Evolutionary conservation across 129 eudicot species (phyloP).

Genomic region (Flaveria ramosissima): DNA sequence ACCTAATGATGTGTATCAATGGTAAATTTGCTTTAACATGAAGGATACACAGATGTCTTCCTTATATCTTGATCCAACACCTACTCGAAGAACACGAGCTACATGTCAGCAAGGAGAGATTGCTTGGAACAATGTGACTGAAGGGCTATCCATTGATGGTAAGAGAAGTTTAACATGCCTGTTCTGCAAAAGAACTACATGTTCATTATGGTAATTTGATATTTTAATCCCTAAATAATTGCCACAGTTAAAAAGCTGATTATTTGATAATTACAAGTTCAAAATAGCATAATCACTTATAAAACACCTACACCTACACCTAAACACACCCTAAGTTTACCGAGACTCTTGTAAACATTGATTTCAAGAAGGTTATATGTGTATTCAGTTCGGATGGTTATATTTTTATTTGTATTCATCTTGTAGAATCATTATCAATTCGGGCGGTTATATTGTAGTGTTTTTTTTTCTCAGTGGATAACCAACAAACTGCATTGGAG

Average conservation of each 20-base stretch:
- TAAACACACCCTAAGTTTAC: constrained; percentile 12
- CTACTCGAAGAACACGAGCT: constrained; percentile 19
- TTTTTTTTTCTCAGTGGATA: constrained; percentile 18
- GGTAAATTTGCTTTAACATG: constrained; percentile 3
- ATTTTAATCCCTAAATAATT: not conserved
- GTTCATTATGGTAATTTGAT: not conserved
- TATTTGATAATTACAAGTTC: not conserved
- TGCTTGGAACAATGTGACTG: constrained; percentile 19
- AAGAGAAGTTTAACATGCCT: not conserved
- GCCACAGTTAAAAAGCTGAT: not conserved
- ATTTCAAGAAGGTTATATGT: not conserved
- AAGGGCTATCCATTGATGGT: constrained; percentile 20
- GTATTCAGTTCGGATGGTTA: not conserved
- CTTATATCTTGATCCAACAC: constrained; percentile 28
- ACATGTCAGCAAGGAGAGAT: constrained; percentile 31
- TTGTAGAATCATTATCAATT: not conserved
- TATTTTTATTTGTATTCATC: not conserved
- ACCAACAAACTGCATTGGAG: constrained; percentile 32
- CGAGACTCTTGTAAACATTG: not conserved
- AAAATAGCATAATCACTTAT: not conserved
- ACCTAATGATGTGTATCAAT: constrained; percentile 6
- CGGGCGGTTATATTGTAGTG: not conserved
- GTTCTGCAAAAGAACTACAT: not conserved
- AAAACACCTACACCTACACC: not conserved
- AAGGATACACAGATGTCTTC: constrained; percentile 31